Base-by-base conservation (phyloP, 1,284 basidiomycete species). In the Pyrrhoderma lamaoense region DNA sequence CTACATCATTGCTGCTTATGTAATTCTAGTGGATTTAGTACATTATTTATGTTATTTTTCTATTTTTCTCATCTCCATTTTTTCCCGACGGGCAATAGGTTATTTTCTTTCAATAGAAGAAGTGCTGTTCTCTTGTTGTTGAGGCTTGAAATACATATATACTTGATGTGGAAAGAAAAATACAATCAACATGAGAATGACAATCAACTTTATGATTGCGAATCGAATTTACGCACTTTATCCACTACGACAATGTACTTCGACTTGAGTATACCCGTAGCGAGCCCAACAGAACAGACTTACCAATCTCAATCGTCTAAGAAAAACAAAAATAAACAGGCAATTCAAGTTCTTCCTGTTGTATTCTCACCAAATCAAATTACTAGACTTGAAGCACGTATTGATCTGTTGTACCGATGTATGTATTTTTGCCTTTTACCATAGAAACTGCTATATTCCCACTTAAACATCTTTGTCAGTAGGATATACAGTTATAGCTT, bases 401-500 rank as follows among this genome's bases (percentile, higher is more conserved):
- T 77, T 18, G 74, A 75, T 50, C 54, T 72, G 16, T 67, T 76
- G 8, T 63, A 68, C 8, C 71, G 75, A 61, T 66, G 74, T 76
- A 57, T 52, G 72, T 66, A 19, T 45, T 7, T 14, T 42, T 13
- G 23, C 19, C 11, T 8, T 36, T 55, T 37, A 23, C 47, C 57
- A 65, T 47, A 65, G 55, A 22, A 25, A 21, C 36, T 44, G 14
- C 7, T 39, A 21, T 4, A 43, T 18, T 23, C 27, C 42, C 35
- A 54, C 13, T 35, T 22, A 11, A 38, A 9, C 22, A 31, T 11
- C 22, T 35, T 22, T 39, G 19, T 35, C 70, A 89, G 86, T 90
- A 73, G 86, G 87, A 76, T 90, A 89, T 64, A 76, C 80, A 19
- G 78, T 87, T 14, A 64, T 89, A 44, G 85, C 81, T 1, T 72